Percentiles rank a stretch among this genome's conserved stretches.
phyloP scores from a whole-genome alignment of 306 rosid species.

The Pyrus betulifolia region DNA sequence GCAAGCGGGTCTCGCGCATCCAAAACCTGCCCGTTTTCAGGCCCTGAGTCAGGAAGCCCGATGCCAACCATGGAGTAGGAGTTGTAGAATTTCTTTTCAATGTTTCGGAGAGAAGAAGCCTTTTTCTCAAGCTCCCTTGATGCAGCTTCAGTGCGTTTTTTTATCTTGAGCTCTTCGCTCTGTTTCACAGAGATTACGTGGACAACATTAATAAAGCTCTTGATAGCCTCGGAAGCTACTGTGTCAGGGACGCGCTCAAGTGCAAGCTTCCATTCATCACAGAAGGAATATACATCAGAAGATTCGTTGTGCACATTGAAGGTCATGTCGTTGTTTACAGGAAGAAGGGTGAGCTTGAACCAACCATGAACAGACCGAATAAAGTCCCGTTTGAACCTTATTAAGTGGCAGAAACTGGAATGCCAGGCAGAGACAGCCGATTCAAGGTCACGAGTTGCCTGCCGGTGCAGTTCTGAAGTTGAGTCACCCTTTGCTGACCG shows the following conservation, averaged over 20 bases:
- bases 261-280: slow-evolving; percentile 95
- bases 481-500: slow-evolving; percentile 53
- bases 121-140: slow-evolving; percentile 88
- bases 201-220: slow-evolving; percentile 83
- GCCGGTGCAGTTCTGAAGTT: slow-evolving; percentile 87
- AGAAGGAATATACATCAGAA: slow-evolving; percentile 58
- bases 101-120: slow-evolving; percentile 61
- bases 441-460: slow-evolving; percentile 95
- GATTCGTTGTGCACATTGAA: slow-evolving; percentile 33
- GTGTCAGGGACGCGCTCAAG: slow-evolving; percentile 97
- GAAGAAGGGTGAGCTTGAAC: slow-evolving; percentile 78
- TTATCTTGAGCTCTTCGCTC: slow-evolving; percentile 72
- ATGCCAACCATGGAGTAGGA: slow-evolving; percentile 96
- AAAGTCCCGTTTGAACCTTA: slow-evolving; percentile 77
- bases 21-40: slow-evolving; percentile 57
- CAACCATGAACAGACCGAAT: slow-evolving; percentile 72
- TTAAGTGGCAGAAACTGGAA: slow-evolving; percentile 76
- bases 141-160: slow-evolving; percentile 68
- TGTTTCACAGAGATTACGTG: slow-evolving; percentile 72
- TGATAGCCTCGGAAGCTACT: slow-evolving; percentile 92
- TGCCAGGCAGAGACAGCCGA: slow-evolving; percentile 87
- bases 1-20: slow-evolving; percentile 92
- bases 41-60: slow-evolving; percentile 70
- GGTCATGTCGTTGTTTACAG: slow-evolving; percentile 52
- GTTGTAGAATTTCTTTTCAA: slow-evolving; percentile 84